phyloP scores from a whole-genome alignment of 1,139 yeast species.

The Saccharomyces hybrid region DNA sequence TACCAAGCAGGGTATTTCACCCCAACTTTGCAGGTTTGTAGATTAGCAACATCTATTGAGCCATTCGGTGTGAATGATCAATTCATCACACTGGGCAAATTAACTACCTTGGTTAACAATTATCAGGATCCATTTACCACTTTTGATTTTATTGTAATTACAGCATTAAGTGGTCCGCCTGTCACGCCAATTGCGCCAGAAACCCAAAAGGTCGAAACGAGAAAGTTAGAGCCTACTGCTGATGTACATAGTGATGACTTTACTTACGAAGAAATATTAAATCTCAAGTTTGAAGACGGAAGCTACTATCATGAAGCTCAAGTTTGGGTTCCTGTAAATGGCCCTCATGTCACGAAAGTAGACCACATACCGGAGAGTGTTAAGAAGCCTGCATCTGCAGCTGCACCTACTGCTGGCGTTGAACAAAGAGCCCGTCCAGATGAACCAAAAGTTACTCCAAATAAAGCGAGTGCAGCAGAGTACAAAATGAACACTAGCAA shows the following conservation, averaged over 20 bases:
- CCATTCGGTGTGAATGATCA: constrained; percentile 25
- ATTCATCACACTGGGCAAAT: constrained; percentile 23
- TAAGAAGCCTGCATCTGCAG: no score
- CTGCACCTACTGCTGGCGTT: neutral
- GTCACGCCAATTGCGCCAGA: neutral
- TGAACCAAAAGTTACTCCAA: no score
- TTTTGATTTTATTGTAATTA: constrained; percentile 15
- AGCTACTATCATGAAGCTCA: constrained; percentile 24
- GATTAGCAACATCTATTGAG: constrained; percentile 20
- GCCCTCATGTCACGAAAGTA: constrained; percentile 3
- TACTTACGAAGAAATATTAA: constrained; percentile 24
- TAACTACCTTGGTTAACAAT: constrained; percentile 21
- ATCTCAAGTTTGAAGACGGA: constrained; percentile 21
- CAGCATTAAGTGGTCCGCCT: neutral
- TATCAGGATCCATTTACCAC: constrained; percentile 25
- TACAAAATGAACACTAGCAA: no score
- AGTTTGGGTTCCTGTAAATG: constrained; percentile 24
- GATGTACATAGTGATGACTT: constrained; percentile 16
- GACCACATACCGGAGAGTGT: neutral
- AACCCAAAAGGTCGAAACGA: neutral
- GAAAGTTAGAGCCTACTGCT: neutral
- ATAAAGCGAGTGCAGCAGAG: no score
- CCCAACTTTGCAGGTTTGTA: constrained; percentile 21
- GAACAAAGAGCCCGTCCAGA: no score
- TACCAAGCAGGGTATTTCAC: constrained; percentile 28